These are phyloP conservation scores for Mortierella claussenii DNA, from an alignment of 192 early-diverging fungal genomes.

Conservation along the genomic window DNA sequence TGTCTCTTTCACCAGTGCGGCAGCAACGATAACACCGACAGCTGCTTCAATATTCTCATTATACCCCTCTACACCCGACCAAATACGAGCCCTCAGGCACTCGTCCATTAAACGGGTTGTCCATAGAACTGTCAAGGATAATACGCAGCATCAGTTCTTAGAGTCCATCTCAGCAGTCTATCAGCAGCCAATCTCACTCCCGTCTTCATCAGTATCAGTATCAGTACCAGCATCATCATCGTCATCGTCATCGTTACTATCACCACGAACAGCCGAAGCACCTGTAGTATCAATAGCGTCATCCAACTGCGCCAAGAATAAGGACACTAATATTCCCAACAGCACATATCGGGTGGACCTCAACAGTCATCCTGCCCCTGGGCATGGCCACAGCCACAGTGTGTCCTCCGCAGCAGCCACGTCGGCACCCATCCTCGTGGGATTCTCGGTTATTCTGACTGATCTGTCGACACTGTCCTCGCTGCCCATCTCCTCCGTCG, in stretches of 20 bases:
- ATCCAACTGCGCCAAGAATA: no score
- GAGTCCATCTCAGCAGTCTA: conserved; percentile 36
- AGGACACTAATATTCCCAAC: background rate
- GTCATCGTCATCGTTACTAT: background rate
- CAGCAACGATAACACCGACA: background rate
- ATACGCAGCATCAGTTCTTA: conserved; percentile 20
- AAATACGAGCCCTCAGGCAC: conserved; percentile 19
- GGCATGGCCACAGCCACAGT: conserved; percentile 12
- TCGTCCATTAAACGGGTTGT: conserved; percentile 34
- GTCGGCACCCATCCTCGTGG: conserved; percentile 11
- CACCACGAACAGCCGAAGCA: background rate
- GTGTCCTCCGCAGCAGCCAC: background rate
- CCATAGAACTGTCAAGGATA: conserved; percentile 8
- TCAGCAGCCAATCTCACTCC: background rate
- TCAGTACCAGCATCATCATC: background rate
- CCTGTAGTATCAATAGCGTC: background rate
- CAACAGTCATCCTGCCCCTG: background rate
- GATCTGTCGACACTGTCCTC: conserved; percentile 25
- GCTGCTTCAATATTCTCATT: conserved; percentile 9
- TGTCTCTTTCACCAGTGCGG: background rate
- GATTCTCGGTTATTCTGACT: conserved; percentile 37
- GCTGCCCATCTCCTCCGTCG: background rate
- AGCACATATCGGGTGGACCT: background rate
- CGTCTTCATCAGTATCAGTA: background rate
- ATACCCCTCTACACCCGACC: conserved; percentile 39